A percentile compares a stretch with the other conserved stretches of the same genome.
Evolutionary conservation across 768 basidiomycete species (phyloP).

Genomic region (Baorangia bicolor): DNA sequence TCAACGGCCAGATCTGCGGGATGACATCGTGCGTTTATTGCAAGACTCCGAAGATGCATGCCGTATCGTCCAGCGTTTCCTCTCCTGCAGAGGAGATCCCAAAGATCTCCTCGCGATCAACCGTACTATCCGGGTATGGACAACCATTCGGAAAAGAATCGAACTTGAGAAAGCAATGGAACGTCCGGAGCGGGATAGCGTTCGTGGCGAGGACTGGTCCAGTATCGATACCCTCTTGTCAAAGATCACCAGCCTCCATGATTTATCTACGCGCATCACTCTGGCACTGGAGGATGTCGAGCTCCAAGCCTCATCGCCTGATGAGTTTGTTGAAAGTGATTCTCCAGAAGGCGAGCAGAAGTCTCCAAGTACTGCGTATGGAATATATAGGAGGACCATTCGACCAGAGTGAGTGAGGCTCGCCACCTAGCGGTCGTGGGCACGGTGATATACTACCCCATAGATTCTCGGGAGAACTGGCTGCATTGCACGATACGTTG

Average conservation of each 20-base stretch:
- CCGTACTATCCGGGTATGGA: slow-evolving; percentile 61
- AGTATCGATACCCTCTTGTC: slow-evolving; percentile 53
- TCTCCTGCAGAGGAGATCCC: slow-evolving; percentile 63
- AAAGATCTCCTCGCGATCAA: slow-evolving; percentile 66
- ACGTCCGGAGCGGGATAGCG: slow-evolving; percentile 21
- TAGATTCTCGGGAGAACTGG: slow-evolving; percentile 59
- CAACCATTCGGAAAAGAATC: slow-evolving; percentile 48
- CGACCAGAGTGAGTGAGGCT: slow-evolving; percentile 57
- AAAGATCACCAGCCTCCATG: slow-evolving; percentile 49
- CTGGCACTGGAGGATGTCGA: slow-evolving; percentile 42
- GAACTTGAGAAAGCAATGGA: slow-evolving; percentile 59
- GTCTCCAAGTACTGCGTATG: slow-evolving; percentile 26
- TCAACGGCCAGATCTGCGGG: slow-evolving; percentile 56
- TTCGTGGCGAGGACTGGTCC: slow-evolving; percentile 48
- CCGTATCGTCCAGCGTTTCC: slow-evolving; percentile 76
- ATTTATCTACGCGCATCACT: slow-evolving; percentile 57
- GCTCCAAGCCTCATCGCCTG: slow-evolving; percentile 10
- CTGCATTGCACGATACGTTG: slow-evolving; percentile 48
- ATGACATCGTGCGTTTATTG: slow-evolving; percentile 58
- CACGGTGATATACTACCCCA: slow-evolving; percentile 20
- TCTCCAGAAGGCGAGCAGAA: slow-evolving; percentile 14
- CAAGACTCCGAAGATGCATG: slow-evolving; percentile 64
- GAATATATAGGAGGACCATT: slow-evolving; percentile 52
- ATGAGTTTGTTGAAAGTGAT: slow-evolving; percentile 26
- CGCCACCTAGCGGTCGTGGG: not conserved